Conservation (phyloP, 306 rosid species). For the Lupinus albus region DNA sequence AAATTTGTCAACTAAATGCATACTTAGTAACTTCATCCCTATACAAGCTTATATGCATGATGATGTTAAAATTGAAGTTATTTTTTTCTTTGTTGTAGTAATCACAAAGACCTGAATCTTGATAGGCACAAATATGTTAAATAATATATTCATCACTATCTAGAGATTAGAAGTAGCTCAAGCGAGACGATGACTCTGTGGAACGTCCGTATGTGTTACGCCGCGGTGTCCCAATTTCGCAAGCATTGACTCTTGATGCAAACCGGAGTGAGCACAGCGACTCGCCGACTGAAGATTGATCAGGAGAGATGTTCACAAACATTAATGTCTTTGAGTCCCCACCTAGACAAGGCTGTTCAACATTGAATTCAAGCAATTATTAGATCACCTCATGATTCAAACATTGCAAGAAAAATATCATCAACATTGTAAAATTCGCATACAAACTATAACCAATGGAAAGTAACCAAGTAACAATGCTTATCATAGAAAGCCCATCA, state of each 20-base stretch:
- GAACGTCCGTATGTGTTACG: conserved; percentile 67
- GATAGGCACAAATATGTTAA: conserved; percentile 35
- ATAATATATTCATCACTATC: conserved; percentile 30
- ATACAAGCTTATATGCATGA: conserved; percentile 62
- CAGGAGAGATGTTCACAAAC: conserved; percentile 93
- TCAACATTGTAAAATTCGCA: not conserved
- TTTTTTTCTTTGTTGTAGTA: conserved; percentile 37
- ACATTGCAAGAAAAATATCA: not conserved
- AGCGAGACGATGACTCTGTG: conserved; percentile 52
- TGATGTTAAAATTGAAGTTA: conserved; percentile 61
- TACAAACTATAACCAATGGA: not conserved
- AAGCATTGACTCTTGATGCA: conserved; percentile 91
- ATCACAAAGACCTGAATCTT: conserved; percentile 35
- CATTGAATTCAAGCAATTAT: conserved; percentile 30
- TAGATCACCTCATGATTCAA: conserved; percentile 9
- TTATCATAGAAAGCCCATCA: not conserved
- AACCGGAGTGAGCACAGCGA: conserved; percentile 97
- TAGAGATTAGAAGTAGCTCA: conserved; percentile 64
- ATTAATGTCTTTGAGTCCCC: conserved; percentile 93
- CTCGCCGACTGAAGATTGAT: conserved; percentile 70
- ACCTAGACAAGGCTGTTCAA: conserved; percentile 90
- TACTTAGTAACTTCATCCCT: conserved; percentile 49
- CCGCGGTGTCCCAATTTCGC: conserved; percentile 94
- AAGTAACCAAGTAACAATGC: not conserved
- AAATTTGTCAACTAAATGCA: conserved; percentile 7